A percentile compares a stretch with the other conserved stretches of the same genome.
Evolutionary conservation across 805 yeast genomes (phyloP).

Genomic region (Komagataella phaffii): DNA sequence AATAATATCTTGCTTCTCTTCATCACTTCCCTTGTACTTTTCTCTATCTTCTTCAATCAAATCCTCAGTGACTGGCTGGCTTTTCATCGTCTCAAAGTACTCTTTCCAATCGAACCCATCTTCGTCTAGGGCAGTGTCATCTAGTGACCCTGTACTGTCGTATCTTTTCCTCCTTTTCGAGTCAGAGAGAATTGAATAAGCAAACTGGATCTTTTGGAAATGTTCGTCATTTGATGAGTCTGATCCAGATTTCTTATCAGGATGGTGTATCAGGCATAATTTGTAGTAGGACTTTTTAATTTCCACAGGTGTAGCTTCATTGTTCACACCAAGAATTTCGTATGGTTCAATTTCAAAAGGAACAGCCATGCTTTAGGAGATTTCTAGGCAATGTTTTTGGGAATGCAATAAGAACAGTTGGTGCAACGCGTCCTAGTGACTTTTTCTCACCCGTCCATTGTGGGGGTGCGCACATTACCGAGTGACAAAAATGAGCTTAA

Average conservation of each 20-base stretch:
- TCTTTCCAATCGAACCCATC: slow-evolving; percentile 41
- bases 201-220: slow-evolving; percentile 64
- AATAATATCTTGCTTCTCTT: slow-evolving; percentile 50
- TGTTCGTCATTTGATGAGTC: slow-evolving; percentile 2
- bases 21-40: slow-evolving; percentile 48
- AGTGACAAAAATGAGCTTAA: background rate
- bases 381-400: background rate
- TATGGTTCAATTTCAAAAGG: slow-evolving; percentile 55
- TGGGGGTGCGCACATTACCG: background rate
- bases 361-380: slow-evolving; percentile 12
- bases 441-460: background rate
- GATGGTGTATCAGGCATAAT: slow-evolving; percentile 51
- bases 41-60: slow-evolving; percentile 55
- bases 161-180: slow-evolving; percentile 37
- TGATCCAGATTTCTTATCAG: slow-evolving; percentile 40
- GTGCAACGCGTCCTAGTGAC: background rate
- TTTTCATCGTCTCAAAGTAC: slow-evolving; percentile 32
- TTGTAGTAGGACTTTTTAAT: slow-evolving; percentile 59
- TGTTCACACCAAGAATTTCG: slow-evolving; percentile 28
- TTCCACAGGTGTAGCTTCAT: slow-evolving; percentile 30
- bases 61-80: slow-evolving; percentile 42
- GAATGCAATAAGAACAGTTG: background rate
- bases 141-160: slow-evolving; percentile 59
- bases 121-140: slow-evolving; percentile 17
- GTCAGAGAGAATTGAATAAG: slow-evolving; percentile 59